phyloP scores from a whole-genome alignment of 768 basidiomycete genomes.

The Favolaschia claudopus region DNA sequence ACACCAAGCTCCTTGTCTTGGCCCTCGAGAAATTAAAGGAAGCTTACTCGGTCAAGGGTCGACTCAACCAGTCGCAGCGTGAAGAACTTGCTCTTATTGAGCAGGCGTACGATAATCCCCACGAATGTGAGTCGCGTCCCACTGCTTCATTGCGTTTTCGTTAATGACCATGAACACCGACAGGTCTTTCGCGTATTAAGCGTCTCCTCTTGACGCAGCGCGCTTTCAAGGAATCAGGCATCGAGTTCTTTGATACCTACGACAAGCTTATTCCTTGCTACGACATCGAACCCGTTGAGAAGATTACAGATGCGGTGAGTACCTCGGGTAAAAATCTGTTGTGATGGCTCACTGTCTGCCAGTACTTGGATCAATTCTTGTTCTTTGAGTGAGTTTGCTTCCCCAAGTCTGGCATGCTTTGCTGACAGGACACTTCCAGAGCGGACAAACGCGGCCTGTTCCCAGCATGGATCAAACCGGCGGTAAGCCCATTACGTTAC shows the following conservation, averaged over 20 bases:
- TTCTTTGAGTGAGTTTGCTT: constrained; percentile 80
- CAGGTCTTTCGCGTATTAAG: constrained; percentile 95
- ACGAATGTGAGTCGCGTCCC: constrained; percentile 74
- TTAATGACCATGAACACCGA: neutral
- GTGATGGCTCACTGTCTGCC: constrained; percentile 26
- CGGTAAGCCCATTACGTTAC: constrained; percentile 46
- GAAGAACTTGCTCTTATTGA: constrained; percentile 98
- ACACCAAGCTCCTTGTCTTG: constrained; percentile 95
- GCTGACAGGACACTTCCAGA: constrained; percentile 37
- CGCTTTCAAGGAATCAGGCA: constrained; percentile 98
- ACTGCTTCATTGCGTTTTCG: neutral
- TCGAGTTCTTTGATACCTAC: constrained; percentile 97
- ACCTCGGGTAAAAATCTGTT: neutral
- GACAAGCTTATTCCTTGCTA: constrained; percentile 99
- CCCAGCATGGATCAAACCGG: constrained; percentile 99
- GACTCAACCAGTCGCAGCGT: constrained; percentile 96
- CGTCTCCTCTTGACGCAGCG: constrained; percentile 95
- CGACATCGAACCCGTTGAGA: constrained; percentile 99
- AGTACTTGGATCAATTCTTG: constrained; percentile 97
- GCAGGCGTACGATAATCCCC: constrained; percentile 99
- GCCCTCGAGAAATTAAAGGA: constrained; percentile 99
- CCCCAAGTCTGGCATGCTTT: neutral
- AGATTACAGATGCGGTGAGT: constrained; percentile 96
- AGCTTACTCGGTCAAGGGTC: constrained; percentile 97
- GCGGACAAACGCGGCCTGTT: constrained; percentile 98